phyloP scores from a whole-genome alignment of 108 stramenopile genomes.

The Phaeodactylum tricornutum region DNA sequence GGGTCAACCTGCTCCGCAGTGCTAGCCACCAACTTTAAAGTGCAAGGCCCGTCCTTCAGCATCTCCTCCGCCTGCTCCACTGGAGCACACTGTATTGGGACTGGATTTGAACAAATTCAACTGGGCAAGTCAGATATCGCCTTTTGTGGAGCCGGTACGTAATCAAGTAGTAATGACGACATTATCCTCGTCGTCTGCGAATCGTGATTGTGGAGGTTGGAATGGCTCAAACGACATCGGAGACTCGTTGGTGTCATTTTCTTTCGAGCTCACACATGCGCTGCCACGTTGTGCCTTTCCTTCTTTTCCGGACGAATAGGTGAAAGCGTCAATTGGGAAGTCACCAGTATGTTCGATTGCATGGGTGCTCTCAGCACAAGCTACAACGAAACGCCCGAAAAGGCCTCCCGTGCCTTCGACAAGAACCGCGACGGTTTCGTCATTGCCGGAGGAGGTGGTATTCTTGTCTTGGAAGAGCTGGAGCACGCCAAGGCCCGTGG shows the following conservation, averaged over 20 bases:
- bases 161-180: too few species aligned
- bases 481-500: constrained; percentile 96
- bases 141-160: constrained; percentile 84
- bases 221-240: too few species aligned
- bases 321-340: constrained; percentile 85
- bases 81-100: constrained; percentile 90
- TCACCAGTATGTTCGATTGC: constrained; percentile 91
- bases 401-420: constrained; percentile 91
- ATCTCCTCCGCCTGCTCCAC: constrained; percentile 86
- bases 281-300: neutral
- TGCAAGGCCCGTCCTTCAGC: constrained; percentile 81
- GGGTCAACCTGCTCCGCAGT: constrained; percentile 87
- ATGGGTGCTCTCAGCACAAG: constrained; percentile 91
- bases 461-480: constrained; percentile 92
- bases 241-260: neutral
- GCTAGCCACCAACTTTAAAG: constrained; percentile 82
- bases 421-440: constrained; percentile 97
- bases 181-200: neutral
- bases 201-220: neutral
- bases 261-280: constrained; percentile 1
- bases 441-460: constrained; percentile 97
- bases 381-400: constrained; percentile 83
- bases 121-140: constrained; percentile 83
- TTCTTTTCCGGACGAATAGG: constrained; percentile 14
- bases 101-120: constrained; percentile 86